A percentile compares a stretch with the other conserved stretches of the same genome.
Evolutionary conservation across 78 protist species (phyloP).

Genomic region (Cavenderia fasciculata): DNA sequence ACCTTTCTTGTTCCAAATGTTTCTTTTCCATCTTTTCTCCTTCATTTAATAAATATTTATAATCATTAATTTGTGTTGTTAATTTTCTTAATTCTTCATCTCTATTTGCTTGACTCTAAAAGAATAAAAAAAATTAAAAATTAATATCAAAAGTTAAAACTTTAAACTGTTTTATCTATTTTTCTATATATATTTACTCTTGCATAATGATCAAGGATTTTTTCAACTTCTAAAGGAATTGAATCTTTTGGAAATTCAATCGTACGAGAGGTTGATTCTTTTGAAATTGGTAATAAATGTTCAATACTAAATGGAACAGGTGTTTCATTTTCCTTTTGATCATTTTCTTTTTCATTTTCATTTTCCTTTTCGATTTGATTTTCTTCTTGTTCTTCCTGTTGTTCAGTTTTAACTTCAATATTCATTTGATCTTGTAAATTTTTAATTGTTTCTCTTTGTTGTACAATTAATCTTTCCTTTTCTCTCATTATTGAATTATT

Average conservation of each 20-base stretch:
- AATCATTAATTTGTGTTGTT: conserved; percentile 8
- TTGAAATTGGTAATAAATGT: conserved; percentile 9
- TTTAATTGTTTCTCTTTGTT: conserved; percentile 20
- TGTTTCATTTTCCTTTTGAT: background rate
- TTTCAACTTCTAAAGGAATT: conserved; percentile 53
- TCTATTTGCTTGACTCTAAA: conserved; percentile 46
- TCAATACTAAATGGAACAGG: conserved; percentile 34
- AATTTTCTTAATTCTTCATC: conserved; percentile 67
- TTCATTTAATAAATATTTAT: conserved; percentile 3
- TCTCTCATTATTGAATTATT: conserved; percentile 62
- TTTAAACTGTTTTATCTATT: no score
- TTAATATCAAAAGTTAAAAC: no score
- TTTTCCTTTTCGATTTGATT: background rate
- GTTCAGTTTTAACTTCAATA: background rate
- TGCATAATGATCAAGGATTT: conserved; percentile 46
- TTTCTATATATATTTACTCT: background rate
- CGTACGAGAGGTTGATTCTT: background rate
- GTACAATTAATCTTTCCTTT: conserved; percentile 48
- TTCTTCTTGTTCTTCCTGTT: background rate
- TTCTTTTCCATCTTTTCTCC: conserved; percentile 50
- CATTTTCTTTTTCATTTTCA: background rate
- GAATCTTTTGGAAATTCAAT: background rate
- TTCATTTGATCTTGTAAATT: background rate
- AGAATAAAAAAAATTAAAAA: background rate
- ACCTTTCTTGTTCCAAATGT: conserved; percentile 54